Percentiles rank a stretch among this genome's conserved stretches.
phyloP scores from a whole-genome alignment of 2,329 filamentous ascomycete genomes.

The Emmonsiellopsis sp. region DNA sequence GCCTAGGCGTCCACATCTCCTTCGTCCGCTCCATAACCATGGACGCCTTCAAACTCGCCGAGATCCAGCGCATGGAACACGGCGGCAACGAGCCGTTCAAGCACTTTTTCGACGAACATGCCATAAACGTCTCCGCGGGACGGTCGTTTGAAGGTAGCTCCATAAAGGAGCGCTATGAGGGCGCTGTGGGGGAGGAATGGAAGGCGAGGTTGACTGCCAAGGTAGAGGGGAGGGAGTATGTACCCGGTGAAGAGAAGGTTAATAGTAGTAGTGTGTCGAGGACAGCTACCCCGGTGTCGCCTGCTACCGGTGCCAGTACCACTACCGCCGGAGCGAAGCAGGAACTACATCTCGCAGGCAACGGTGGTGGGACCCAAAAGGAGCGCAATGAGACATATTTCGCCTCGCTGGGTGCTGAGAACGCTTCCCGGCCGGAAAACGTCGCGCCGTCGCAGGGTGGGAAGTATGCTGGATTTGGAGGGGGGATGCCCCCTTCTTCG shows the following conservation, averaged over 20 bases:
- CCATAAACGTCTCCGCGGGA: slow-evolving; percentile 57
- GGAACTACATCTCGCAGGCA: slow-evolving; percentile 18
- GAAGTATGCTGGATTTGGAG: slow-evolving; percentile 87
- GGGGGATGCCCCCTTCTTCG: slow-evolving; percentile 51
- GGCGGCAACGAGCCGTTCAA: slow-evolving; percentile 87
- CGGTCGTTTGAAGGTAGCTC: slow-evolving; percentile 76
- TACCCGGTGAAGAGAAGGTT: slow-evolving; percentile 55
- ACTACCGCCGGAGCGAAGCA: slow-evolving; percentile 17
- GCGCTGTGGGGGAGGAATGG: slow-evolving; percentile 87
- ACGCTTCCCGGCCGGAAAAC: slow-evolving; percentile 63
- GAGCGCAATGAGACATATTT: slow-evolving; percentile 80
- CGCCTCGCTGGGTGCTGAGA: slow-evolving; percentile 71
- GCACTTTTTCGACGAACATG: slow-evolving; percentile 71
- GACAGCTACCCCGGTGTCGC: slow-evolving; percentile 31
- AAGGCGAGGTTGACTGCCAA: slow-evolving; percentile 82
- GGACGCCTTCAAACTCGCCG: slow-evolving; percentile 91
- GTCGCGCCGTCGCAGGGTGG: slow-evolving; percentile 84
- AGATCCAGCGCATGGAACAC: slow-evolving; percentile 87
- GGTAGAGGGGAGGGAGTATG: slow-evolving; percentile 80
- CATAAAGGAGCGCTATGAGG: slow-evolving; percentile 82
- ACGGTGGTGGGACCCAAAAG: slow-evolving; percentile 46
- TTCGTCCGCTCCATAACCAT: slow-evolving; percentile 97
- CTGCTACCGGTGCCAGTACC: slow-evolving; percentile 13
- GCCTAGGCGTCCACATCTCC: slow-evolving; percentile 93
- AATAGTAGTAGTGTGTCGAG: slow-evolving; percentile 29